phyloP scores from a whole-genome alignment of 2,329 filamentous ascomycete species.

The Fusarium subglutinans region DNA sequence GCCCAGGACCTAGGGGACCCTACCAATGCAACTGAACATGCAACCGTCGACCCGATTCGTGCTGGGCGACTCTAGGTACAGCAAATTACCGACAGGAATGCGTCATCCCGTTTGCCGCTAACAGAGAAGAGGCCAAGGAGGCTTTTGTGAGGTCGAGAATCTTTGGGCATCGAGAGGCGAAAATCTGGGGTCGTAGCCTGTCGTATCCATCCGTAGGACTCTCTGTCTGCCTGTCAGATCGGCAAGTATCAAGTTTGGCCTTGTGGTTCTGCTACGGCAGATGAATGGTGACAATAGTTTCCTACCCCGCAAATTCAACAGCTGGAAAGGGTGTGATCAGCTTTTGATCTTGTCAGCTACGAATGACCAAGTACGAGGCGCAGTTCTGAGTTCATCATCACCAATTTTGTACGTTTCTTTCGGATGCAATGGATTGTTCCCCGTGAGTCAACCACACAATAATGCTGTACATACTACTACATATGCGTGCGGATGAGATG shows the following conservation, averaged over 20 bases:
- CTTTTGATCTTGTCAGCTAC: conserved; percentile 22
- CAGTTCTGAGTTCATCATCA: conserved; percentile 1
- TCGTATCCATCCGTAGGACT: background rate
- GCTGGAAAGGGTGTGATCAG: conserved; percentile 9
- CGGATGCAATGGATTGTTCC: conserved; percentile 7
- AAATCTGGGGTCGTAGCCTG: conserved; percentile 17
- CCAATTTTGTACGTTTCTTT: background rate
- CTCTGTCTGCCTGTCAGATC: background rate
- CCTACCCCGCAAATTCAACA: conserved; percentile 28
- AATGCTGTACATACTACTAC: background rate
- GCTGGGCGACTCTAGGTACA: background rate
- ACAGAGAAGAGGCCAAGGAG: background rate
- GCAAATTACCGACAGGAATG: conserved; percentile 42
- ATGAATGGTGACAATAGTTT: conserved; percentile 19
- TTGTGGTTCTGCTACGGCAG: background rate
- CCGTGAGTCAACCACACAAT: background rate
- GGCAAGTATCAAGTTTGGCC: background rate
- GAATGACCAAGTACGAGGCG: conserved; percentile 12
- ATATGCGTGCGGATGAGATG: conserved; percentile 18
- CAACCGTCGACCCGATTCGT: conserved; percentile 35
- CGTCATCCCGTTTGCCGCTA: conserved; percentile 41
- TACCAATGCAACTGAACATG: conserved; percentile 1
- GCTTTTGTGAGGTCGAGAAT: background rate
- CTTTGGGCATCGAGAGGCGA: conserved; percentile 6
- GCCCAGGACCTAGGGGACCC: conserved; percentile 5